Evolutionary conservation across 2,329 filamentous ascomycete genomes (phyloP), one percentile per base, ranked within the genome.

Genomic region (Fusarium sp.): DNA sequence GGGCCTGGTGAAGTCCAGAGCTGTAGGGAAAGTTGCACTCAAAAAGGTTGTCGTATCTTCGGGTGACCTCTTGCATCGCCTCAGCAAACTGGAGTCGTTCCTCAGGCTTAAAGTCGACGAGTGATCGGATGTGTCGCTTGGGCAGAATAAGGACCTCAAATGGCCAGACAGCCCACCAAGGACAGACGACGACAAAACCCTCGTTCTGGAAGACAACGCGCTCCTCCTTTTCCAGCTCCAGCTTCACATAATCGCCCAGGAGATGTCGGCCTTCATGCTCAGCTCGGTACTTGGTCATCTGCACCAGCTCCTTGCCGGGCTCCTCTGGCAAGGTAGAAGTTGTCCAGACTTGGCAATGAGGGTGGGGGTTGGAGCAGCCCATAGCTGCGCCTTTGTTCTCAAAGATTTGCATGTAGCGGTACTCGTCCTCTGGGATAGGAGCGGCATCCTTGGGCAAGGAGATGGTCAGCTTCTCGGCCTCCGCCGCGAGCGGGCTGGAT

Each of bases 381-480:
- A 99, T 99, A 13, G 96, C 95, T 1, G 94, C 92, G 61, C 97
- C 97, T 85, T 99, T 99, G 87, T 99, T 99, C 85, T 99, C 97
- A 73, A 99, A 99, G 74, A 99, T 98, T 82, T 99, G 97, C 95
- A 99, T 98, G 85, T 97, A 98, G 64, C 93, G 91, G 79, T 97
- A 95, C 83, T 97, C 94, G 63, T 93, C 89, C 61, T 88, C 91
- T 6, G 95, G 92, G 2, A 77, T 52, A 7, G 83, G 83, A 11
- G 82, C 80, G 14, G 80, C 80, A 7, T 84, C 81, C 20, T 73
- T 81, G 35, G 78, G 57, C 81, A 86, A 78, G 2, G 83, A 81
- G 9, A 88, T 80, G 6, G 83, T 77, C 6, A 86, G 81, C 22
- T 82, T 78, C 2, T 85, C 84, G 2, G 84, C 83, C 6, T 81